Percentiles rank a stretch among this genome's conserved stretches.
These are phyloP conservation scores for Nepenthes gracilis DNA, from an alignment of 148 eudicot genomes.

Conservation along the genomic window DNA sequence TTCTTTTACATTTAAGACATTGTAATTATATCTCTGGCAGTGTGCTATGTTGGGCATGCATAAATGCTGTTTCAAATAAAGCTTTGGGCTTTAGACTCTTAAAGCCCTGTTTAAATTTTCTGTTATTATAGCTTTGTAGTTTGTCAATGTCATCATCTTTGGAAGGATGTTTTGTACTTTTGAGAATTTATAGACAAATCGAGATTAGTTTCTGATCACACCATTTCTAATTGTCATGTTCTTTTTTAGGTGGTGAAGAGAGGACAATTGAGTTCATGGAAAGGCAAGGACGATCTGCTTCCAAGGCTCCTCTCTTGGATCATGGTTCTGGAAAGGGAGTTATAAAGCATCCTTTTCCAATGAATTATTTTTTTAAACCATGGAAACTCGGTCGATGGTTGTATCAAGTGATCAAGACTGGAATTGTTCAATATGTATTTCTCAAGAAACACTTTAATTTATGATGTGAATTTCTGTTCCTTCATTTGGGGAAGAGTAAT, in stretches of 20 bases:
- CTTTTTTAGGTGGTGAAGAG: slow-evolving; percentile 71
- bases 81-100: no score
- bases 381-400: slow-evolving; percentile 86
- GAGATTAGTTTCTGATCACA: no score
- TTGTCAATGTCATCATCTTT: no score
- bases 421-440: slow-evolving; percentile 99
- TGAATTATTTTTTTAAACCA: slow-evolving; percentile 72
- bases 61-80: no score
- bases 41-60: no score
- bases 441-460: slow-evolving; percentile 8
- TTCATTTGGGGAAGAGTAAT: slow-evolving; percentile 4
- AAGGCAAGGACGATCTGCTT: slow-evolving; percentile 73
- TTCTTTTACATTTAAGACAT: no score
- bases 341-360: slow-evolving; percentile 82
- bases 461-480: slow-evolving; percentile 7
- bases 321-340: slow-evolving; percentile 64
- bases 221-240: no score
- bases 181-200: no score
- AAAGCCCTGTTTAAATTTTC: no score
- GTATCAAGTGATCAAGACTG: slow-evolving; percentile 88
- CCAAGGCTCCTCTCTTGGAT: slow-evolving; percentile 65
- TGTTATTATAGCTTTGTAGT: no score
- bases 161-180: no score
- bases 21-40: no score
- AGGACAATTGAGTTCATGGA: slow-evolving; percentile 83